Percentiles rank a stretch among this genome's conserved stretches.
phyloP scores from a whole-genome alignment of 2,329 filamentous ascomycete genomes.

The Pseudocercospora pini-densiflorae region DNA sequence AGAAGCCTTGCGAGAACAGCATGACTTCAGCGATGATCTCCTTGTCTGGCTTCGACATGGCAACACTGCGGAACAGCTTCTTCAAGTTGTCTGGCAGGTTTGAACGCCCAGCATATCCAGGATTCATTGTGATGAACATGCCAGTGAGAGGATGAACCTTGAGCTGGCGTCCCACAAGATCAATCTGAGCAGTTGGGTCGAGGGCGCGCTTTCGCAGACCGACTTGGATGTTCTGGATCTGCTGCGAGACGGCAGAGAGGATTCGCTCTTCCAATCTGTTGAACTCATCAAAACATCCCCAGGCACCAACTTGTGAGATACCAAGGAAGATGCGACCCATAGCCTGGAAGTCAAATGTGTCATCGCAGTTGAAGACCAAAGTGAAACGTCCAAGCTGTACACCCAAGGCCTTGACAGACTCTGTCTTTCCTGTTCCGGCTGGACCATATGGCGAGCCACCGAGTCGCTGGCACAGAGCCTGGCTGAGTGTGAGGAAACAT shows the following conservation, averaged over 20 bases:
- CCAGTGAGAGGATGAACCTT: constrained; percentile 91
- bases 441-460: constrained; percentile 97
- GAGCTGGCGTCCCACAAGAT: constrained; percentile 89
- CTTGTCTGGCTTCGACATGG: constrained; percentile 99
- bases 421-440: constrained; percentile 97
- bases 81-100: constrained; percentile 99
- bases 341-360: constrained; percentile 99
- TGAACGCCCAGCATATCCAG: constrained; percentile 95
- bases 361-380: constrained; percentile 98
- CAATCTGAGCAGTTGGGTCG: constrained; percentile 86
- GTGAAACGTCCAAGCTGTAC: constrained; percentile 97
- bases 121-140: constrained; percentile 99
- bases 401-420: constrained; percentile 97
- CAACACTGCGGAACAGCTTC: constrained; percentile 98
- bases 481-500: constrained; percentile 96
- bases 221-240: constrained; percentile 99
- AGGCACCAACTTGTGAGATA: constrained; percentile 98
- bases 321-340: constrained; percentile 99
- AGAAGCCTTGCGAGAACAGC: constrained; percentile 99
- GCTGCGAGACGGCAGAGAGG: constrained; percentile 95
- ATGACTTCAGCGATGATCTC: constrained; percentile 99
- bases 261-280: constrained; percentile 99
- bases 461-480: constrained; percentile 91
- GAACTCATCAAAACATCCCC: constrained; percentile 99
- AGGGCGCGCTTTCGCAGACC: constrained; percentile 84